Evolutionary conservation across 2,329 filamentous ascomycete species (phyloP).

Genomic region (Nothophaeocryptopus gaeumannii): DNA sequence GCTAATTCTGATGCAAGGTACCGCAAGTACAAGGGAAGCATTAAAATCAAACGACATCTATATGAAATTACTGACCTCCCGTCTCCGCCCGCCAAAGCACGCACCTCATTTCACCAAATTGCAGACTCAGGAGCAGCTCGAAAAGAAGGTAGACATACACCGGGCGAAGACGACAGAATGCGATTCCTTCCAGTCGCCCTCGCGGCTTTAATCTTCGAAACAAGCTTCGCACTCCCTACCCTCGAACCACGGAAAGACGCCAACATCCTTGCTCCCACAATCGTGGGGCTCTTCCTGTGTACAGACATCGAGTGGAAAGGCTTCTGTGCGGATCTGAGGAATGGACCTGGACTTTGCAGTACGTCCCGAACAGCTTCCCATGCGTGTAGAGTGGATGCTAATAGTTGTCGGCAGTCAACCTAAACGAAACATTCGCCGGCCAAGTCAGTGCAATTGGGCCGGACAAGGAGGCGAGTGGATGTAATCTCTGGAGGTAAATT

Average conservation of each 20-base stretch:
- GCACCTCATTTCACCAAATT: too few species aligned
- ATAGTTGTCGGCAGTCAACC: slow-evolving; percentile 13
- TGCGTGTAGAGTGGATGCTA: too few species aligned
- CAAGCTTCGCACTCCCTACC: slow-evolving; percentile 6
- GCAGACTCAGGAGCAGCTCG: too few species aligned
- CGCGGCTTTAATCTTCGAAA: slow-evolving; percentile 5
- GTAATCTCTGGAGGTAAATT: slow-evolving; percentile 21
- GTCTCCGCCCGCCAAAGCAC: too few species aligned
- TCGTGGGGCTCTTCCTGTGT: slow-evolving; percentile 23
- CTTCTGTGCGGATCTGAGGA: slow-evolving; percentile 14
- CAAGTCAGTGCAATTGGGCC: slow-evolving; percentile 18
- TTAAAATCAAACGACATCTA: too few species aligned
- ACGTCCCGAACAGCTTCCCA: slow-evolving; percentile 2
- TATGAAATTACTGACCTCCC: too few species aligned
- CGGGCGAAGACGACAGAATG: too few species aligned
- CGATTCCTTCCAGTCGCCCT: slow-evolving; percentile 4
- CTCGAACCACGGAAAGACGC: slow-evolving; percentile 12
- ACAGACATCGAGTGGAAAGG: slow-evolving; percentile 18
- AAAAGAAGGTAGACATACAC: too few species aligned
- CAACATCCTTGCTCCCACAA: slow-evolving; percentile 19
- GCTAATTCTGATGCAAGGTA: too few species aligned
- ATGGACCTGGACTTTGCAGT: slow-evolving; percentile 23
- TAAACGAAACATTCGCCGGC: slow-evolving; percentile 13
- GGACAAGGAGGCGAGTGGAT: slow-evolving; percentile 17
- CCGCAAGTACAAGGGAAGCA: too few species aligned